Evolutionary conservation across 306 rosid genomes (phyloP).

Genomic region (Corylus heterophylla): DNA sequence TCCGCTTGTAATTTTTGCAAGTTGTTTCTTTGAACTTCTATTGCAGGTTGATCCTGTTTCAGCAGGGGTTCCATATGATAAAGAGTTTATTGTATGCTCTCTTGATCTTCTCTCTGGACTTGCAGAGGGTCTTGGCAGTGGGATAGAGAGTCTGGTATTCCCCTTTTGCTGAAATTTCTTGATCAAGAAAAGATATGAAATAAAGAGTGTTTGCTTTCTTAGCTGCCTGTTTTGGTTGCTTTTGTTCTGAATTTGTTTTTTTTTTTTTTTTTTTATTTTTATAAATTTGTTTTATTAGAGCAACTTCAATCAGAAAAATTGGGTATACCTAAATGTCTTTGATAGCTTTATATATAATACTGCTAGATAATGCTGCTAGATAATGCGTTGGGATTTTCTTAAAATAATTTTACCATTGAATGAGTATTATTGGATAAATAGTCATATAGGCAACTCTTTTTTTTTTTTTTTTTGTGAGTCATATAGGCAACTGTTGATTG

Average conservation of each 20-base stretch:
- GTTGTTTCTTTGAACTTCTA: slow-evolving; percentile 27
- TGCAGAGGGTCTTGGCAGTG: slow-evolving; percentile 98
- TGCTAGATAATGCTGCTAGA: background rate
- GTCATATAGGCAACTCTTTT: background rate
- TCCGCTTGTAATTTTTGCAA: slow-evolving; percentile 14
- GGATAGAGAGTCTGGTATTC: slow-evolving; percentile 94
- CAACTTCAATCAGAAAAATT: background rate
- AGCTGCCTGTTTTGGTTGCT: background rate
- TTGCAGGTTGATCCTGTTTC: slow-evolving; percentile 83
- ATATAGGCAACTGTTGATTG: background rate
- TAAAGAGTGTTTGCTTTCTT: background rate
- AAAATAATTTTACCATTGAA: background rate
- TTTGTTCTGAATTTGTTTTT: background rate
- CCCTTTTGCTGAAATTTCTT: slow-evolving; percentile 22
- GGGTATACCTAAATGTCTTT: background rate
- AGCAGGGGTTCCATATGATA: slow-evolving; percentile 85
- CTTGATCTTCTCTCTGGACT: slow-evolving; percentile 99
- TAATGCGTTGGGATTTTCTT: background rate
- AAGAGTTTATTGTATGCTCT: slow-evolving; percentile 92
- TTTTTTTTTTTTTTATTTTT: background rate
- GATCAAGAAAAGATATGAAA: background rate
- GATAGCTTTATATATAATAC: background rate
- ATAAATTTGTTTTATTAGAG: background rate
- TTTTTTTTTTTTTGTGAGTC: background rate
- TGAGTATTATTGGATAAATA: background rate